Percentiles rank a stretch among this genome's conserved stretches.
phyloP scores from a whole-genome alignment of 805 yeast species.

The Candida chilensis region DNA sequence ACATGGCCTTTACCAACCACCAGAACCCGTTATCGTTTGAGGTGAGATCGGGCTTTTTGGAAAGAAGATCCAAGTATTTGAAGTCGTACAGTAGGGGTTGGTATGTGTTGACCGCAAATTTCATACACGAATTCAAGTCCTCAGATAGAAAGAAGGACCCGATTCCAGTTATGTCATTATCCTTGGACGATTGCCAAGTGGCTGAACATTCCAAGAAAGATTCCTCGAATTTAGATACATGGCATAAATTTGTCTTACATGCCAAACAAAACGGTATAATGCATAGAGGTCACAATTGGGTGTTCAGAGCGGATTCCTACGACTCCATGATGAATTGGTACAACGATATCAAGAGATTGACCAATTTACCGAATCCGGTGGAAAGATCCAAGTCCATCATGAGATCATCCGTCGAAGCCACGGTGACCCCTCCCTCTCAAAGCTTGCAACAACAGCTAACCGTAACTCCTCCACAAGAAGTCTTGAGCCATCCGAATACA shows the following conservation, averaged over 20 bases:
- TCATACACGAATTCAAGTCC: slow-evolving; percentile 83
- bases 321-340: slow-evolving; percentile 81
- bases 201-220: slow-evolving; percentile 77
- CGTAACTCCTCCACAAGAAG: too few species aligned
- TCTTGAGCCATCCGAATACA: too few species aligned
- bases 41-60: slow-evolving; percentile 73
- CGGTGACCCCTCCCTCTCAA: too few species aligned
- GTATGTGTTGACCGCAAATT: slow-evolving; percentile 85
- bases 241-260: slow-evolving; percentile 70
- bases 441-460: too few species aligned
- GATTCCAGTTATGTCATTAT: slow-evolving; percentile 73
- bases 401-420: slow-evolving; percentile 9
- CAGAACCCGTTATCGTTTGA: slow-evolving; percentile 60
- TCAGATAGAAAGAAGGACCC: slow-evolving; percentile 76
- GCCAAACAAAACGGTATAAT: slow-evolving; percentile 70
- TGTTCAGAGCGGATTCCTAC: slow-evolving; percentile 84
- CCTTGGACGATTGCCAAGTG: slow-evolving; percentile 71
- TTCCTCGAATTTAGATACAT: slow-evolving; percentile 39
- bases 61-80: slow-evolving; percentile 83
- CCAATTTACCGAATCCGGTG: slow-evolving; percentile 51
- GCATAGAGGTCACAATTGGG: slow-evolving; percentile 84
- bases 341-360: slow-evolving; percentile 62
- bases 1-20: slow-evolving; percentile 59
- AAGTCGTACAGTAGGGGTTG: slow-evolving; percentile 88
- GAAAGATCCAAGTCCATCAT: slow-evolving; percentile 38